Percentiles rank a stretch among this genome's conserved stretches.
These are phyloP conservation scores for Peterozyma toletana DNA, from an alignment of 805 yeast genomes.

Conservation along the genomic window DNA sequence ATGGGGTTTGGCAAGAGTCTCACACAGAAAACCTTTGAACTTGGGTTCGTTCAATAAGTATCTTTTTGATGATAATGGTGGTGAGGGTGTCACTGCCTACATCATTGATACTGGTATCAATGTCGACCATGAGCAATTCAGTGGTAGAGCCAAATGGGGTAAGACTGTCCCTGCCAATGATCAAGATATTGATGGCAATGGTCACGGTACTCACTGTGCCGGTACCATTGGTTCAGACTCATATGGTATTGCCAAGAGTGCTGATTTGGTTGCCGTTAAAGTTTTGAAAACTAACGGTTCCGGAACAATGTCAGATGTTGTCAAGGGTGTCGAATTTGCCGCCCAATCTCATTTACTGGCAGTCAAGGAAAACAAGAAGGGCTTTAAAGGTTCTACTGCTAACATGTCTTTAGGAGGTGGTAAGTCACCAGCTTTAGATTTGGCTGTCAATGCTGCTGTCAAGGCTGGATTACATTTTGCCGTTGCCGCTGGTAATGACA, in stretches of 20 bases:
- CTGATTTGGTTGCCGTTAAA: slow-evolving; percentile 74
- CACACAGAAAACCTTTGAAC: slow-evolving; percentile 69
- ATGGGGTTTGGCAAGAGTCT: slow-evolving; percentile 90
- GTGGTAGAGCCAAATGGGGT: slow-evolving; percentile 84
- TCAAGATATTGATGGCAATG: slow-evolving; percentile 73
- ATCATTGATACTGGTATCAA: slow-evolving; percentile 88
- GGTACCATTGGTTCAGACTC: slow-evolving; percentile 81
- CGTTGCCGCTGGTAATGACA: slow-evolving; percentile 95
- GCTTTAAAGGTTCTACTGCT: slow-evolving; percentile 79
- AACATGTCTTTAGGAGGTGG: slow-evolving; percentile 97
- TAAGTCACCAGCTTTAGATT: slow-evolving; percentile 76
- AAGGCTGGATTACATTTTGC: slow-evolving; percentile 86
- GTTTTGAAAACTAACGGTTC: slow-evolving; percentile 79
- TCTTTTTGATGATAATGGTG: slow-evolving; percentile 64
- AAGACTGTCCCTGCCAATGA: slow-evolving; percentile 70
- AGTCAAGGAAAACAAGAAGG: slow-evolving; percentile 45
- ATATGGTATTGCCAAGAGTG: slow-evolving; percentile 82
- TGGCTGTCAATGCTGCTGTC: slow-evolving; percentile 87
- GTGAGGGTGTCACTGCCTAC: slow-evolving; percentile 80
- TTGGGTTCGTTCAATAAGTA: slow-evolving; percentile 69
- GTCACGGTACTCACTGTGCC: slow-evolving; percentile 97
- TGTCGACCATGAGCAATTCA: slow-evolving; percentile 68
- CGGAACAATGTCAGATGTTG: slow-evolving; percentile 77
- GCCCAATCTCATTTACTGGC: slow-evolving; percentile 59
- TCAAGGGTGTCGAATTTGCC: slow-evolving; percentile 80